Base-by-base conservation (phyloP, 257 asterid genomes). In the Striga asiatica region DNA sequence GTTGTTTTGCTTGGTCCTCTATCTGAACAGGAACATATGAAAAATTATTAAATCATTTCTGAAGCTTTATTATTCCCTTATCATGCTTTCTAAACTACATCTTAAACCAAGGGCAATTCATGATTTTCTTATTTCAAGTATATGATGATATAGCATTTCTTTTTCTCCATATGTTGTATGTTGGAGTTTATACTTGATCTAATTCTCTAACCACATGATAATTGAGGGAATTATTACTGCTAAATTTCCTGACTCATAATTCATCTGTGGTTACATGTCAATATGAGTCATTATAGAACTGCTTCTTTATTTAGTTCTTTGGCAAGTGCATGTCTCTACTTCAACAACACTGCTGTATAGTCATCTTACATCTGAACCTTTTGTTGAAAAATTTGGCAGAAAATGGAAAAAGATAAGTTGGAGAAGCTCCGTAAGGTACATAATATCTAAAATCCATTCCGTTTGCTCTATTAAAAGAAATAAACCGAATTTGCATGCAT, bases 391-490 rank as follows among this genome's bases (percentile, higher is more conserved):
- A 24, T 58, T 31, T 41, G 54, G 69, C 88, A 91, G 97, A 89
- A 80, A 79, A 62, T 37, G 72, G 97, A 89, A 77, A 83, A 66
- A 70, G 96, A 85, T 82, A 81, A 81, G 61, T 53, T 85, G 79
- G 88, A 81, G 77, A 89, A 85, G 83, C 84, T 82, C 28, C 93
- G 94, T 39, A 74, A 78, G 94, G 98, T 87, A 79, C 24, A 25
- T 60, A 20, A 20, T 41, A 12, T 21, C n/a, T 18, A 7, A 12
- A 48, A 24, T 14, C 54, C 23, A 53, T n/a, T n/a, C n/a, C n/a
- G n/a, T n/a, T n/a, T n/a, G n/a, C n/a, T n/a, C n/a, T n/a, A n/a
- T n/a, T n/a, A n/a, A n/a, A n/a, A n/a, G n/a, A n/a, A n/a, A n/a
- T n/a, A n/a, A n/a, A n/a, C n/a, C n/a, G n/a, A n/a, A n/a, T n/a